These are phyloP conservation scores for Fraxinus pennsylvanica DNA, from an alignment of 257 asterid genomes.

Conservation along the genomic window DNA sequence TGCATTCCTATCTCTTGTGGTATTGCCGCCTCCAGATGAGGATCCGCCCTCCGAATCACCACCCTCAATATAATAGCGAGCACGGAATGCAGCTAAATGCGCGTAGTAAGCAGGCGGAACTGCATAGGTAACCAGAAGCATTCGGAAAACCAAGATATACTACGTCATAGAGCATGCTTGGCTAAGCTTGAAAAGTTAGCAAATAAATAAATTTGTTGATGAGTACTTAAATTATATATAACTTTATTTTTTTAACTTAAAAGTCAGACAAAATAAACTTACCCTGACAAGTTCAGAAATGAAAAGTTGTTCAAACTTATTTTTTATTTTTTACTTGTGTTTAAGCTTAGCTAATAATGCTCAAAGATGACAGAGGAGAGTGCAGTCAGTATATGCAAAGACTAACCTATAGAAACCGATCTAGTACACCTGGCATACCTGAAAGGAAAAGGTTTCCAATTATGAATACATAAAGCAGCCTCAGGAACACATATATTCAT, in stretches of 20 bases:
- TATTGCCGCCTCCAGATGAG: conserved; percentile 25
- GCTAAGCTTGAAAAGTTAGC: not conserved
- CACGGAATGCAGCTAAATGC: conserved; percentile 75
- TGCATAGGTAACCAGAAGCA: conserved; percentile 27
- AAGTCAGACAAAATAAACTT: not conserved
- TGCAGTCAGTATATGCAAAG: not conserved
- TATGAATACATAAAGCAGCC: not conserved
- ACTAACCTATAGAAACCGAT: conserved; percentile 71
- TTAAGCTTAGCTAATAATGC: not conserved
- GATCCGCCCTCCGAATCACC: conserved; percentile 51
- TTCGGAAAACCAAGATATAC: not conserved
- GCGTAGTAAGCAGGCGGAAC: conserved; percentile 93
- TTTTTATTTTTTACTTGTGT: not conserved
- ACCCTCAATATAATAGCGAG: conserved; percentile 65
- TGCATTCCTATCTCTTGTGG: conserved; percentile 36
- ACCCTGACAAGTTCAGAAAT: not conserved
- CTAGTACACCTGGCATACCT: conserved; percentile 82
- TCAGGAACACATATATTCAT: not conserved
- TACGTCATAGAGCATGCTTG: not conserved
- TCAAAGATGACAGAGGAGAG: not conserved
- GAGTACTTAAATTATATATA: not conserved
- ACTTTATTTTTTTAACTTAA: not conserved
- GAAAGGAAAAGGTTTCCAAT: conserved; percentile 3
- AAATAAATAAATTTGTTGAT: not conserved
- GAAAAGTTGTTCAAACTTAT: not conserved